Conservation (phyloP, 352 stramenopile species). For the Globisporangium spinosum region DNA sequence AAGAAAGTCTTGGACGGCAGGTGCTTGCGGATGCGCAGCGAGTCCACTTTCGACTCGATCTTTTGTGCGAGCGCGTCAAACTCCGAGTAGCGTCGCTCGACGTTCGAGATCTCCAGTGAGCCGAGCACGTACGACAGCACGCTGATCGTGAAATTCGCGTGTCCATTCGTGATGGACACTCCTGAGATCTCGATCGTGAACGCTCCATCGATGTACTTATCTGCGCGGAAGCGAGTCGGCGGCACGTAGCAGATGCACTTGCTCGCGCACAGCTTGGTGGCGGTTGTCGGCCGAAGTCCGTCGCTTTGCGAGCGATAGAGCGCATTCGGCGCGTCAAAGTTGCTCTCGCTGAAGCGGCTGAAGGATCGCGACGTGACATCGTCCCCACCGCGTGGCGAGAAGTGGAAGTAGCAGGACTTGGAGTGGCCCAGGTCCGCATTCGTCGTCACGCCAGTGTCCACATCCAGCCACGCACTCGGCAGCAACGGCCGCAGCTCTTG, state of each 20-base stretch:
- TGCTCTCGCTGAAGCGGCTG: slow-evolving; percentile 28
- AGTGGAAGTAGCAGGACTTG: slow-evolving; percentile 33
- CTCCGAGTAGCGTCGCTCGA: slow-evolving; percentile 68
- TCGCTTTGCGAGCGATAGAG: slow-evolving; percentile 22
- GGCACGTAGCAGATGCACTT: slow-evolving; percentile 64
- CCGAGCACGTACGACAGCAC: slow-evolving; percentile 50
- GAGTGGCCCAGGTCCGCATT: slow-evolving; percentile 17
- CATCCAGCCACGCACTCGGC: slow-evolving; percentile 61
- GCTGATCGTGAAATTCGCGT: slow-evolving; percentile 60
- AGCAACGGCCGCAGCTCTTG: slow-evolving; percentile 41
- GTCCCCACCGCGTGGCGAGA: slow-evolving; percentile 20
- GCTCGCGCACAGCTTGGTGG: slow-evolving; percentile 12
- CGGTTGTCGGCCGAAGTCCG: slow-evolving; percentile 11
- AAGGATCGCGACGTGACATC: slow-evolving; percentile 24
- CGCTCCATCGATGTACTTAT: slow-evolving; percentile 39
- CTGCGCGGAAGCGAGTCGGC: slow-evolving; percentile 42
- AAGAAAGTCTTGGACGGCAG: slow-evolving; percentile 80
- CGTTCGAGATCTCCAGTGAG: slow-evolving; percentile 34
- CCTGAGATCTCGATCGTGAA: slow-evolving; percentile 75
- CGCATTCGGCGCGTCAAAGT: slow-evolving; percentile 17
- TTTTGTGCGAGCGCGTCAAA: slow-evolving; percentile 53
- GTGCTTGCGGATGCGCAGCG: slow-evolving; percentile 39
- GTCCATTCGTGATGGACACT: slow-evolving; percentile 39
- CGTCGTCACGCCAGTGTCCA: slow-evolving; percentile 22
- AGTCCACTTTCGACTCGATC: slow-evolving; percentile 54